Evolutionary conservation across 2,329 filamentous ascomycete species (phyloP).

Genomic region (Hortaea werneckii): DNA sequence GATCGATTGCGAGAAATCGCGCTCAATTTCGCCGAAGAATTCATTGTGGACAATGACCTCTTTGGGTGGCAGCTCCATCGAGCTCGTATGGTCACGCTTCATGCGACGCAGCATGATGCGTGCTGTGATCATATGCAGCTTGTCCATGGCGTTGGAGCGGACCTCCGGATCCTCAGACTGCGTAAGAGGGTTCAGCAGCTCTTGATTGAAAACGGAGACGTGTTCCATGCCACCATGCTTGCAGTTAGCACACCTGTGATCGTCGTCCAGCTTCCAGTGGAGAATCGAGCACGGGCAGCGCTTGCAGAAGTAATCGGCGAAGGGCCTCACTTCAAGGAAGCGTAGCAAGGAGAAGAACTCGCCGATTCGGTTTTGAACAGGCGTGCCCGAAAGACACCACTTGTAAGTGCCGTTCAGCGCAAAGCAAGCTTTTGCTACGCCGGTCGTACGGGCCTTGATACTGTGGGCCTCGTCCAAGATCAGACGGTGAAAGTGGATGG

Average conservation of each 20-base stretch:
- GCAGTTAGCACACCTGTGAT: slow-evolving; percentile 63
- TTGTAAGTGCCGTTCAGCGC: slow-evolving; percentile 79
- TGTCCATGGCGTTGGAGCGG: slow-evolving; percentile 63
- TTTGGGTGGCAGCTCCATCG: slow-evolving; percentile 95
- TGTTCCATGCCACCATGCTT: slow-evolving; percentile 54
- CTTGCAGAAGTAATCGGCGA: slow-evolving; percentile 91
- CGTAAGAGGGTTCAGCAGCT: slow-evolving; percentile 71
- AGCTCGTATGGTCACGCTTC: slow-evolving; percentile 85
- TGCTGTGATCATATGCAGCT: slow-evolving; percentile 79
- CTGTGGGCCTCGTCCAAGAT: slow-evolving; percentile 94
- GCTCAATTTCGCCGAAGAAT: slow-evolving; percentile 93
- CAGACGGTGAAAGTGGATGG: slow-evolving; percentile 77
- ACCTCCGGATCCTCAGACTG: slow-evolving; percentile 36
- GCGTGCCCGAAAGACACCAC: slow-evolving; percentile 92
- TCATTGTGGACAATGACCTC: slow-evolving; percentile 86
- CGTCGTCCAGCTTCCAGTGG: slow-evolving; percentile 70
- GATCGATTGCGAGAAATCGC: slow-evolving; percentile 89
- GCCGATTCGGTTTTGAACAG: slow-evolving; percentile 91
- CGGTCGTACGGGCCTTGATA: slow-evolving; percentile 82
- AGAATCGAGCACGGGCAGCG: slow-evolving; percentile 68
- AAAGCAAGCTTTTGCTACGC: slow-evolving; percentile 91
- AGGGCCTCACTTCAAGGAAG: slow-evolving; percentile 80
- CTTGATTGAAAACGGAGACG: slow-evolving; percentile 85
- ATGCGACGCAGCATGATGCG: slow-evolving; percentile 92
- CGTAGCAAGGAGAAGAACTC: slow-evolving; percentile 85